These are phyloP conservation scores for Blastomyces emzantsi DNA, from an alignment of 2,329 filamentous ascomycete species.

Conservation along the genomic window DNA sequence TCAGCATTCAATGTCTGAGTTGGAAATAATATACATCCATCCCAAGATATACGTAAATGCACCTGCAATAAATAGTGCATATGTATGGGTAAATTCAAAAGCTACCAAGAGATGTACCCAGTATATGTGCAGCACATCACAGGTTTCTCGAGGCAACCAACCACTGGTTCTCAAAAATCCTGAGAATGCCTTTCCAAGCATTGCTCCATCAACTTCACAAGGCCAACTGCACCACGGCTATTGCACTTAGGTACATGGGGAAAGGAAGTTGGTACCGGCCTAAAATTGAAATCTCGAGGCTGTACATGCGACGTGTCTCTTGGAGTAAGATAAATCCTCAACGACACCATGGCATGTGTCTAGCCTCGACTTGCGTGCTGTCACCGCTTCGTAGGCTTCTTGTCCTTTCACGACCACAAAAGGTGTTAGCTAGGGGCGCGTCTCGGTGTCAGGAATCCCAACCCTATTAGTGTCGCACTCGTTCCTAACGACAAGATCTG, in stretches of 20 bases:
- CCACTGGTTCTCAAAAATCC: background rate
- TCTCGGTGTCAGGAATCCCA: background rate
- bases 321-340: background rate
- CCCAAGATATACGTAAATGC: background rate
- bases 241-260: background rate
- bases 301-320: background rate
- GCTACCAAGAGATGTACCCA: background rate
- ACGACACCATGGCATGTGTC: background rate
- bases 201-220: background rate
- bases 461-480: background rate
- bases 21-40: background rate
- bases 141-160: background rate
- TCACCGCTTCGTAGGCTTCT: background rate
- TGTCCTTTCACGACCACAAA: background rate
- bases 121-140: background rate
- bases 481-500: constrained; percentile 4
- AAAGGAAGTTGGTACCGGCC: background rate
- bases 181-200: background rate
- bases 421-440: background rate
- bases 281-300: background rate
- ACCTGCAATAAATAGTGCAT: background rate
- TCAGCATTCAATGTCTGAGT: background rate
- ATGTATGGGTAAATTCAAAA: background rate
- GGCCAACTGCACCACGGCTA: background rate
- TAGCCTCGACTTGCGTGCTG: background rate